A percentile compares a stretch with the other conserved stretches of the same genome.
phyloP scores from a whole-genome alignment of 768 basidiomycete species.

The Auricularia cornea region DNA sequence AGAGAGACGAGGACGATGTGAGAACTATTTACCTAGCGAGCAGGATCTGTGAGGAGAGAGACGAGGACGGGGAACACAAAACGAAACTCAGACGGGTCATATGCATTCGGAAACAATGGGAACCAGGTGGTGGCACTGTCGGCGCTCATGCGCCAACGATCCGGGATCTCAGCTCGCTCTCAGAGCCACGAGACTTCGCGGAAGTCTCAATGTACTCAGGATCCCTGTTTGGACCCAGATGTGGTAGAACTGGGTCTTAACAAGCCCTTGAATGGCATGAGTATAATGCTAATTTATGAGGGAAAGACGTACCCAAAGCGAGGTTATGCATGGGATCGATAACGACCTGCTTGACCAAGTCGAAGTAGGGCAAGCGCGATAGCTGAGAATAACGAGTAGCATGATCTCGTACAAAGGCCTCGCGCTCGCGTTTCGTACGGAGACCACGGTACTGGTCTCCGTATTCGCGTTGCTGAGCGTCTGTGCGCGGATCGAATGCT shows the following conservation, averaged over 20 bases:
- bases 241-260: neutral
- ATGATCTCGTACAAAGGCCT: conserved; percentile 13
- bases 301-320: conserved; percentile 24
- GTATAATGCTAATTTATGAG: too few species aligned
- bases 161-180: too few species aligned
- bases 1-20: too few species aligned
- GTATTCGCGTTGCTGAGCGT: conserved; percentile 10
- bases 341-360: conserved; percentile 18
- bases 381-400: conserved; percentile 19
- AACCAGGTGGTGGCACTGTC: too few species aligned
- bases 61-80: too few species aligned
- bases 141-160: too few species aligned
- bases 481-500: conserved; percentile 8
- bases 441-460: conserved; percentile 6
- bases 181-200: too few species aligned
- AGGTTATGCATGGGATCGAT: conserved; percentile 30
- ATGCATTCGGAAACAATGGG: too few species aligned
- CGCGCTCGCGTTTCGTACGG: neutral
- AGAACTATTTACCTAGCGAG: too few species aligned
- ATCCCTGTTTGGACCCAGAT: neutral
- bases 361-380: conserved; percentile 21
- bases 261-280: too few species aligned
- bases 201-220: neutral
- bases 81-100: too few species aligned
- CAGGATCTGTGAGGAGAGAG: too few species aligned